These are phyloP conservation scores for Centrapalus pauciflorus DNA, from an alignment of 129 eudicot genomes.

Conservation along the genomic window DNA sequence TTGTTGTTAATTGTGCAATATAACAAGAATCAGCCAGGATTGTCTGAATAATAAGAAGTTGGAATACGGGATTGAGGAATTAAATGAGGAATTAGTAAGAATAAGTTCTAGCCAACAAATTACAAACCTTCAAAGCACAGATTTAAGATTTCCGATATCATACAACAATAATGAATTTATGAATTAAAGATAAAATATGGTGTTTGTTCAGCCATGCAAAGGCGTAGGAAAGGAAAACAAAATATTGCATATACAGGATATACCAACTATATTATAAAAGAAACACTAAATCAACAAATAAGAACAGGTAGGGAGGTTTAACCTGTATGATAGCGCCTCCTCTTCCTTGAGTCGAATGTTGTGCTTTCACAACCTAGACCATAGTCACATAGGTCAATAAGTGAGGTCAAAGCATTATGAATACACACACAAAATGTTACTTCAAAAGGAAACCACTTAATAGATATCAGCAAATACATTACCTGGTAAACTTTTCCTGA, in stretches of 20 bases:
- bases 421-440: background rate
- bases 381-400: conserved; percentile 1
- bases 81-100: background rate
- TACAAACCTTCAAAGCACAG: background rate
- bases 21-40: background rate
- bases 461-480: conserved; percentile 1
- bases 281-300: background rate
- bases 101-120: background rate
- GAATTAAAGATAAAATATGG: background rate
- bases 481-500: conserved; percentile 88
- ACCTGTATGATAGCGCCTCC: conserved; percentile 97
- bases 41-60: background rate
- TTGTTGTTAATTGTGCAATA: background rate
- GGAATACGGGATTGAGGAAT: background rate
- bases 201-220: no score
- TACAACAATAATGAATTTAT: background rate
- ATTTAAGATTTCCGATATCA: background rate
- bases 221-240: no score
- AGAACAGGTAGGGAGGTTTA: background rate
- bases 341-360: conserved; percentile 84
- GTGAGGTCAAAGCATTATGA: background rate
- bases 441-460: background rate
- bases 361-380: conserved; percentile 73
- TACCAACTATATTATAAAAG: background rate
- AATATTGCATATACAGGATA: background rate